Conservation (phyloP, 257 asterid species). For the Forsythia viridissima region DNA sequence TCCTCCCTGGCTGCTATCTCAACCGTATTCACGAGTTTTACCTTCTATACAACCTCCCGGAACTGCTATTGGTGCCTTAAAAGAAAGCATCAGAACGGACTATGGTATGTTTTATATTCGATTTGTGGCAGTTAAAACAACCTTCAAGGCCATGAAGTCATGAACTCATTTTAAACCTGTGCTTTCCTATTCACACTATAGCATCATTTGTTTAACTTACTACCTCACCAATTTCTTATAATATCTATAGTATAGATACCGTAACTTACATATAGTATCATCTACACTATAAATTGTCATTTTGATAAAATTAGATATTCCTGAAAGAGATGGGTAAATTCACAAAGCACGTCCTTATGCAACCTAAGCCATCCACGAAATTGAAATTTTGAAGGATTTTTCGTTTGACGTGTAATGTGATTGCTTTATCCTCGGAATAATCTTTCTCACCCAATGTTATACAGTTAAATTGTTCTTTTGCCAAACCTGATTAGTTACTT, state of each 20-base stretch:
- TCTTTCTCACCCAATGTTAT: not conserved
- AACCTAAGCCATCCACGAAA: not conserved
- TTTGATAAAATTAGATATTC: not conserved
- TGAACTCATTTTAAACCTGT: not conserved
- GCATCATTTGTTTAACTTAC: not conserved
- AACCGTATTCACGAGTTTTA: conserved; percentile 63
- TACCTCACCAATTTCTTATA: not conserved
- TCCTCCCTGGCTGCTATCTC: conserved; percentile 75
- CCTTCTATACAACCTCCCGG: conserved; percentile 90
- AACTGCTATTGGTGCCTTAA: conserved; percentile 58
- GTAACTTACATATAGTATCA: not conserved
- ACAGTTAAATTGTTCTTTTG: not conserved
- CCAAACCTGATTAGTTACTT: not conserved
- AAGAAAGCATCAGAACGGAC: conserved; percentile 53
- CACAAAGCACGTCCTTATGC: not conserved
- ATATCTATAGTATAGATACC: not conserved
- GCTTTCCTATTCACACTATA: not conserved
- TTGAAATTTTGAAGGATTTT: not conserved
- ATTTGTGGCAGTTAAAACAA: not conserved
- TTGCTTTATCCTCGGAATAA: not conserved
- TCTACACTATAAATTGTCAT: not conserved
- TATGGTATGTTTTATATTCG: conserved; percentile 48
- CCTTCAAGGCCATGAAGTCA: not conserved
- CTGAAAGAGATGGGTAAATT: not conserved
- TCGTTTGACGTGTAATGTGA: not conserved